Base-by-base conservation (phyloP, 148 eudicot species). In the Fallopia convolvulus region DNA sequence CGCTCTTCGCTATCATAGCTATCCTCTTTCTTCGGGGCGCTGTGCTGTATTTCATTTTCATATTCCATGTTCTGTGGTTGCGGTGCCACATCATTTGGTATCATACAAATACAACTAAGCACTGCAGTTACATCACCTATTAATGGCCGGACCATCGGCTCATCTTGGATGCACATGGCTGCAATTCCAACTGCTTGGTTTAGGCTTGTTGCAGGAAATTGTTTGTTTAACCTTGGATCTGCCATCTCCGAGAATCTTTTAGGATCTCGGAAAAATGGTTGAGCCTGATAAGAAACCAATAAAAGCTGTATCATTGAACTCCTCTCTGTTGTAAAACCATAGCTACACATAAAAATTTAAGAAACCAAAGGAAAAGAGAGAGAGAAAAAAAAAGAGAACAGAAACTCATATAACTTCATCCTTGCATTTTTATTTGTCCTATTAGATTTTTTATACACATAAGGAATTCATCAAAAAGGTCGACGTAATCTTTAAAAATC, bases 111-210 rank as follows among this genome's bases (percentile, higher is more conserved):
- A 70, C 79, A 79, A 79, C 78, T 80, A 17, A 89, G 86, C 32
- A 86, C 86, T 6, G 86, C 79, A 26, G 84, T 82, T 20, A 87
- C 84, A 55, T 89, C 90, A 5, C 81, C 65, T 23, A 89, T 87
- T 56, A 84, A 76, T 14, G 92, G 92, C 0, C 92, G 90, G 50
- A 79, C 82, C 0, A 81, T 10, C 3, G 84, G 82, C 60, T 87
- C 89, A 6, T 89, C 89, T 42, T 89, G 86, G 26, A 89, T 83
- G 72, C 92, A 87, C 89, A 85, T 89, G 23, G 89, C 87, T 13
- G 88, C 89, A n/a, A 87, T 84, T 42, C 84, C 92, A 17, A 89
- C 84, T 13, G 89, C 90, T 78, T 89, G 90, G 79, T 89, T 87
- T 74, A 89, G 71, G 77, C 80, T 79, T 75, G 77, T 84, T 40